These are phyloP conservation scores for Amaranthus cruentus DNA, from an alignment of 148 eudicot genomes.

Conservation along the genomic window DNA sequence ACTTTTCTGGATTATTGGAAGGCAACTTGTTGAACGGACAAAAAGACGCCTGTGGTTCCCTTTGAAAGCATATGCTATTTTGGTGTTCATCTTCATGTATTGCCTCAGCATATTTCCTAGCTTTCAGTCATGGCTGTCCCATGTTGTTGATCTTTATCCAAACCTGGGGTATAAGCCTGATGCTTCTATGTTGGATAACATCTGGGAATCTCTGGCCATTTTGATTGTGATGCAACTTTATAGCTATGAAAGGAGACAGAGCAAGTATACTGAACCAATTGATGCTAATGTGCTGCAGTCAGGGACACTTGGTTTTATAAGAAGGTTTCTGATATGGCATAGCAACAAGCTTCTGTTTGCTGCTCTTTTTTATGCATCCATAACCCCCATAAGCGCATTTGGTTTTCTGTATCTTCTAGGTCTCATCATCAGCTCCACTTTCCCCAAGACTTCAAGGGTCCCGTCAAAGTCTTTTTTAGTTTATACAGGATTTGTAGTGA, in stretches of 20 bases:
- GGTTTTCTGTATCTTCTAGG: slow-evolving; percentile 89
- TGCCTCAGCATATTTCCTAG: slow-evolving; percentile 78
- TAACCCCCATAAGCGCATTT: slow-evolving; percentile 83
- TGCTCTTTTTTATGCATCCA: slow-evolving; percentile 83
- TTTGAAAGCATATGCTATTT: slow-evolving; percentile 70
- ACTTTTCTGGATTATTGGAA: slow-evolving; percentile 89
- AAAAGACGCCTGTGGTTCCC: slow-evolving; percentile 90
- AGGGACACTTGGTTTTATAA: slow-evolving; percentile 61
- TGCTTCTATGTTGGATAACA: slow-evolving; percentile 69
- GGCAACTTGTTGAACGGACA: slow-evolving; percentile 88
- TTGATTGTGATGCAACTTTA: slow-evolving; percentile 97
- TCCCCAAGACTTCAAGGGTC: slow-evolving; percentile 79
- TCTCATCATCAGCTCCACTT: slow-evolving; percentile 54
- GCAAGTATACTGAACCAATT: slow-evolving; percentile 44
- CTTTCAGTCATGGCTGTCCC: slow-evolving; percentile 63
- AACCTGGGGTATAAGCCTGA: slow-evolving; percentile 67
- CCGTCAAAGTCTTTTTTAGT: slow-evolving; percentile 80
- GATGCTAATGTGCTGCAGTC: slow-evolving; percentile 46
- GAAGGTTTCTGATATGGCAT: slow-evolving; percentile 90
- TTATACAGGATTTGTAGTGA: slow-evolving; percentile 69
- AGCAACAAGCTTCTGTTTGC: slow-evolving; percentile 73
- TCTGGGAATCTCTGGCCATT: slow-evolving; percentile 85
- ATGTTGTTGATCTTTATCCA: slow-evolving; percentile 52
- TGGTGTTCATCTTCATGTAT: slow-evolving; percentile 72
- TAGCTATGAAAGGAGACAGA: slow-evolving; percentile 94